Evolutionary conservation across 2,329 filamentous ascomycete genomes (phyloP), one percentile per base, ranked within the genome.

Genomic region (Exophiala sp.): DNA sequence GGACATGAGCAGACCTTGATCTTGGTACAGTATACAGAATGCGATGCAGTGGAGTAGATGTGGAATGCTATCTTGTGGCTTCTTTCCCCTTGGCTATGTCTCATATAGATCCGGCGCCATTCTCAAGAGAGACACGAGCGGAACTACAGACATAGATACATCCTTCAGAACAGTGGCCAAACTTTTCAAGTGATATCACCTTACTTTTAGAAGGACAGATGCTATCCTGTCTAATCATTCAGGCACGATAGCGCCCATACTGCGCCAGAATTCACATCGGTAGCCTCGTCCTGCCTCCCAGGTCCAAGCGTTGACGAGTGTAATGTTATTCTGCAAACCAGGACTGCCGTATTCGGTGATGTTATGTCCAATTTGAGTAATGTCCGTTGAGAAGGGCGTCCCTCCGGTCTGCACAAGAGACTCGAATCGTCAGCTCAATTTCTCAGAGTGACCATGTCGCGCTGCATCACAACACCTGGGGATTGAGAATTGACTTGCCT

Each of bases 201-300:
- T 35, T 35, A 6, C 32, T 35, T 35, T n/a, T 5, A 35, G 13
- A n/a, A 35, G 32, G 16, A 39, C 18, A 39, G 10, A 23, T 16
- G 14, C 30, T 34, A n/a, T 8, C 13, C 10, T 16, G 30, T 16
- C 19, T n/a, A 24, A 29, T 50, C 29, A 57, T 34, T 53, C 54
- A 7, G 58, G 58, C 4, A 60, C 55, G 16, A 54, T 53, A 9
- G 48, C 34, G 3, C 46, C 58, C 34, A 60, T 39, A 27, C 57
- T 57, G 39, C 62, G 59, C 74, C 73, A 76, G 39, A 75, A 70
- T 21, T 70, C 68, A 55, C 74, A 77, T 46, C 74, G 63, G 27
- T 57, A 53, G 0, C 75, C 74, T 16, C 75, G 63, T 0, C 70
- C 71, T 1, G 67, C 73, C 49, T 77, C 75, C 74, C 74, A 77